Evolutionary conservation across 2,329 filamentous ascomycete species (phyloP), one percentile per base, ranked within the genome.

Genomic region (Blastomyces parvus): DNA sequence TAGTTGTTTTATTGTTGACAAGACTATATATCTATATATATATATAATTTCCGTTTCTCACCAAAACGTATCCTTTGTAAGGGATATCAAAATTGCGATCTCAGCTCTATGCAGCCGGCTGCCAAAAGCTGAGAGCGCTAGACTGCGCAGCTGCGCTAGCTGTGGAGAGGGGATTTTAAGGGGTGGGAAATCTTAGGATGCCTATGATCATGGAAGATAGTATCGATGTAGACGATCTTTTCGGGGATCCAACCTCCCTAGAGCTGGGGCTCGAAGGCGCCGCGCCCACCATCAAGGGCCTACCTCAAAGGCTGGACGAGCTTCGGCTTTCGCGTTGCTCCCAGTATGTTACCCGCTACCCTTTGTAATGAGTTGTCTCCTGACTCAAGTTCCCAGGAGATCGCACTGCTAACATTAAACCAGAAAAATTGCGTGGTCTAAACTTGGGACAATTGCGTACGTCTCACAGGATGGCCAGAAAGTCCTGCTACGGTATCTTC

Each of bases 381-480:
- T 36, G 52, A 17, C 19, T 14, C 19, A 59, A 56, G 30, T 25
- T 9, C n/a, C 48, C n/a, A 30, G 59, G 48, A 13, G 58, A 36
- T 60, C 14, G 33, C 42, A 59, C 57, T 25, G 57, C 67, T 74
- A 60, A 75, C 72, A 65, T 69, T 63, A 27, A 52, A 58, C 55
- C 69, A 95, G 91, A 73, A 86, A 85, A 67, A 83, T 97, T 62
- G 86, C 89, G 38, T 97, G 93, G 92, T 96, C 93, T 13, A 91
- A 87, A 70, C 84, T 86, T 65, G 93, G 93, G 53, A 91, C 88
- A 64, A 90, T 97, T 68, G 92, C 92, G 36, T 88, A 87, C 62
- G 88, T 97, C 67, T 84, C 87, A 25, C 78, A 84, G 19, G 88
- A 92, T 75, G 88, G 89, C 36, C 82, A 83, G 58, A 82, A 81